phyloP scores from a whole-genome alignment of 23 red algal genomes.

The Cyanidioschyzon merolae region DNA sequence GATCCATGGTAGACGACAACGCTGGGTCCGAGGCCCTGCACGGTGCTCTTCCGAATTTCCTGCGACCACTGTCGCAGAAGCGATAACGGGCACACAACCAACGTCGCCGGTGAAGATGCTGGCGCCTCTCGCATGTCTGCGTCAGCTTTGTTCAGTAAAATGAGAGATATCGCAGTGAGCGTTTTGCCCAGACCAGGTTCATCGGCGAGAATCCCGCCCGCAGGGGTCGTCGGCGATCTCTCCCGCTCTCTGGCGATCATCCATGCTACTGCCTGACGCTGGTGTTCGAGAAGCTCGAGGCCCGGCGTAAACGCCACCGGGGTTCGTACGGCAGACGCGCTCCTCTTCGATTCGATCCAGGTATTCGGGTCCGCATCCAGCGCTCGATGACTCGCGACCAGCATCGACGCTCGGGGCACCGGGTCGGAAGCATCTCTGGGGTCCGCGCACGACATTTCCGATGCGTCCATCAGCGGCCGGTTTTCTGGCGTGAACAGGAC shows the following conservation, averaged over 20 bases:
- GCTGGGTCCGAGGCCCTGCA: slow-evolving; percentile 10
- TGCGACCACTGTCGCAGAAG: slow-evolving; percentile 55
- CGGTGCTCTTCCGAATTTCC: slow-evolving; percentile 24
- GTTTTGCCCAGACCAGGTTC: slow-evolving; percentile 53
- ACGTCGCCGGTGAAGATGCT: slow-evolving; percentile 21
- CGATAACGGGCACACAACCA: slow-evolving; percentile 56
- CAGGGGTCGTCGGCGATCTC: neutral
- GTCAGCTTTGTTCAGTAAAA: neutral
- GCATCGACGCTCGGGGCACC: no score
- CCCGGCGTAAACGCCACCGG: slow-evolving; percentile 19
- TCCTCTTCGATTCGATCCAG: no score
- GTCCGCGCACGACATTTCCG: no score
- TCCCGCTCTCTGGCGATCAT: slow-evolving; percentile 39
- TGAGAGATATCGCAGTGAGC: slow-evolving; percentile 25
- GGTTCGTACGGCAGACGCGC: slow-evolving; percentile 18
- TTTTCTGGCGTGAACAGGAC: no score
- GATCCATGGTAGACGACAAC: slow-evolving; percentile 52
- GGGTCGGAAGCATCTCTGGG: no score
- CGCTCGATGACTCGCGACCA: no score
- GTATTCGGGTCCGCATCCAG: no score
- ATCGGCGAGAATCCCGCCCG: slow-evolving; percentile 39
- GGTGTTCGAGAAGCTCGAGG: slow-evolving; percentile 39
- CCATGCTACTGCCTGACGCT: slow-evolving; percentile 54
- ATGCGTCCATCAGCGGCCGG: no score
- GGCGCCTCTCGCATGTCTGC: neutral